Conservation (phyloP, 495 filamentous ascomycete genomes). For the Xanthoparmelia taractica region DNA sequence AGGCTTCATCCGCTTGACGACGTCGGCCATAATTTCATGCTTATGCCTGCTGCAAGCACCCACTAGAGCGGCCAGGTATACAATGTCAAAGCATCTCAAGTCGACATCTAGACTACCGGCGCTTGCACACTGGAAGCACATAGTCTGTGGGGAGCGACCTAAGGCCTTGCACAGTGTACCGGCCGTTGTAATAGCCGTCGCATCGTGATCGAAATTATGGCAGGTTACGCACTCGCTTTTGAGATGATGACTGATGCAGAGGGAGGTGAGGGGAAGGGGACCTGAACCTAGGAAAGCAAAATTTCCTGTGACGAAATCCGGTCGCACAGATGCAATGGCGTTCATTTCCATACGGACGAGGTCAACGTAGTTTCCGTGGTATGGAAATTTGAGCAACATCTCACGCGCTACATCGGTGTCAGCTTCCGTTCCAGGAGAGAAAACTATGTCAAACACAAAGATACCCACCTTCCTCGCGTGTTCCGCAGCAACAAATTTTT, state of each 20-base stretch:
- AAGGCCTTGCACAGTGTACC: constrained; percentile 26
- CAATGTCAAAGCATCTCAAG: constrained; percentile 34
- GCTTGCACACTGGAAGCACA: constrained; percentile 31
- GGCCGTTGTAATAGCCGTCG: constrained; percentile 30
- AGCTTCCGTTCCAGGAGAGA: not conserved
- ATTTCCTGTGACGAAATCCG: not conserved
- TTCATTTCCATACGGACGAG: constrained; percentile 37
- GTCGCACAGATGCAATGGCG: constrained; percentile 27
- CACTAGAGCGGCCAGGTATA: constrained; percentile 42
- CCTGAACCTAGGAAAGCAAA: constrained; percentile 40
- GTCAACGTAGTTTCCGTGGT: constrained; percentile 38
- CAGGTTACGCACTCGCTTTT: constrained; percentile 10
- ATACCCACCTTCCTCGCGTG: constrained; percentile 16
- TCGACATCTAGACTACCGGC: constrained; percentile 23
- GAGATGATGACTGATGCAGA: constrained; percentile 29
- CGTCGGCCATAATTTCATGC: constrained; percentile 27
- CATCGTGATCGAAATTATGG: constrained; percentile 32
- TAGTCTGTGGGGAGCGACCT: constrained; percentile 20
- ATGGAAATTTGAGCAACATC: constrained; percentile 34
- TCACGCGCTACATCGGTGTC: constrained; percentile 17
- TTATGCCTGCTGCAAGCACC: constrained; percentile 34
- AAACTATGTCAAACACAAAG: not conserved
- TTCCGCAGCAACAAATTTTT: constrained; percentile 23
- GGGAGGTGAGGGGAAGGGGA: constrained; percentile 35
- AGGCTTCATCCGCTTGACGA: constrained; percentile 31